These are phyloP conservation scores for Clarireedia paspali DNA, from an alignment of 2,329 filamentous ascomycete genomes.

Conservation along the genomic window DNA sequence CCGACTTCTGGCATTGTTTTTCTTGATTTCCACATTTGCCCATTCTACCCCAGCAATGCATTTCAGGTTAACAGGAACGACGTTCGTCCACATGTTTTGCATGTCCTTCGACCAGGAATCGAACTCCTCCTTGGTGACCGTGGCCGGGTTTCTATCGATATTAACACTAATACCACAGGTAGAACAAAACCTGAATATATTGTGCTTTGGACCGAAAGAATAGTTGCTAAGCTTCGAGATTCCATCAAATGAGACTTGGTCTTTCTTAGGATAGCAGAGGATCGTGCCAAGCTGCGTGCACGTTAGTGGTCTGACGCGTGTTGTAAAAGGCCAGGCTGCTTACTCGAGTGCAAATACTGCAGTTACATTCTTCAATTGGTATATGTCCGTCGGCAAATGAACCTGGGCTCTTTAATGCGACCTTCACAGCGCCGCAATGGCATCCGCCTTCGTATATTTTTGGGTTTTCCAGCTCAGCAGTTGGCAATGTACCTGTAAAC, in stretches of 20 bases:
- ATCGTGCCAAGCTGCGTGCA: constrained; percentile 6
- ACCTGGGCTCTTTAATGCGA: constrained; percentile 17
- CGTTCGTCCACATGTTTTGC: constrained; percentile 4
- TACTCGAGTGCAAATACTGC: constrained; percentile 18
- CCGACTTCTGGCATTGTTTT: constrained; percentile 1
- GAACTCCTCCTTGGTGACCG: background rate
- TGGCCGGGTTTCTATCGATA: background rate
- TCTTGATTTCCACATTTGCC: constrained; percentile 8
- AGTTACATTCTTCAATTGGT: constrained; percentile 17
- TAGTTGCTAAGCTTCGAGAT: constrained; percentile 6
- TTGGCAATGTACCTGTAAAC: constrained; percentile 12
- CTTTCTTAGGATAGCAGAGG: constrained; percentile 6
- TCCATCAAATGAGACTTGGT: constrained; percentile 8
- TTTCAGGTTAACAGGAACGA: constrained; percentile 11
- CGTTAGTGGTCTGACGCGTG: background rate
- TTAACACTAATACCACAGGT: constrained; percentile 9
- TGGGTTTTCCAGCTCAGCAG: constrained; percentile 11
- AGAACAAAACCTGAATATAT: constrained; percentile 10
- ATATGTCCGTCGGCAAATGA: background rate
- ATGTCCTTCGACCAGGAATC: background rate
- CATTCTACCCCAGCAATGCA: constrained; percentile 14
- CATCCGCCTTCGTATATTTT: constrained; percentile 21
- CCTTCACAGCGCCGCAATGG: constrained; percentile 21
- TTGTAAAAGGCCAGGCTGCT: background rate
- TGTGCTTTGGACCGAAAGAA: constrained; percentile 3